A percentile compares a stretch with the other conserved stretches of the same genome.
These are phyloP conservation scores for Trichosporon asahii DNA, from an alignment of 1,284 basidiomycete species.

Conservation along the genomic window DNA sequence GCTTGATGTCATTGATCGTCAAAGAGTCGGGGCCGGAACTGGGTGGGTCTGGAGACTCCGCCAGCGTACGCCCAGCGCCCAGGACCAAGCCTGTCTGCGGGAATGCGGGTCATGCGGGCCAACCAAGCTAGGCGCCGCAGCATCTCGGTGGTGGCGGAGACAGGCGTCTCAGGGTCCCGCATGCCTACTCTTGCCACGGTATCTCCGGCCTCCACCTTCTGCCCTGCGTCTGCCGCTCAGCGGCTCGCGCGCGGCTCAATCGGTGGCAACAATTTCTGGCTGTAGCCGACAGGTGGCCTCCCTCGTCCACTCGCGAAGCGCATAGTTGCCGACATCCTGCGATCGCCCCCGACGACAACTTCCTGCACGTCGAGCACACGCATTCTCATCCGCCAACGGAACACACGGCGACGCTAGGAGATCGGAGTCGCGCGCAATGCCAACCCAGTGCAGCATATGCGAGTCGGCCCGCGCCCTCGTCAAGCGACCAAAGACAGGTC, in stretches of 20 bases:
- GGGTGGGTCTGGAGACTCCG: constrained; percentile 7
- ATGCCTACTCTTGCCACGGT: not conserved
- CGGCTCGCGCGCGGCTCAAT: too few relatives aligned
- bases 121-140: not conserved
- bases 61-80: not conserved
- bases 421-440: constrained; percentile 32
- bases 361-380: not conserved
- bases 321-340: not conserved
- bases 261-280: constrained; percentile 3
- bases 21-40: constrained; percentile 3
- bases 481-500: constrained; percentile 93
- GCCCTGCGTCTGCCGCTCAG: not conserved
- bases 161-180: not conserved
- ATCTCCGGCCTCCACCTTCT: not conserved
- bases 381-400: not conserved
- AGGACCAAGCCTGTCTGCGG: not conserved
- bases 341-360: not conserved
- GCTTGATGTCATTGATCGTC: constrained; percentile 11
- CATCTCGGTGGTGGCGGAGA: not conserved
- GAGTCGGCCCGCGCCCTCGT: constrained; percentile 74
- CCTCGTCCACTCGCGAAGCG: not conserved
- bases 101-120: not conserved
- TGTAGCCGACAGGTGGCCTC: not conserved
- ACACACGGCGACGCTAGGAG: not conserved
- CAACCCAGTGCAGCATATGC: constrained; percentile 60